Base-by-base conservation (phyloP, 106 monocot genomes). In the Cymbidium sinense region DNA sequence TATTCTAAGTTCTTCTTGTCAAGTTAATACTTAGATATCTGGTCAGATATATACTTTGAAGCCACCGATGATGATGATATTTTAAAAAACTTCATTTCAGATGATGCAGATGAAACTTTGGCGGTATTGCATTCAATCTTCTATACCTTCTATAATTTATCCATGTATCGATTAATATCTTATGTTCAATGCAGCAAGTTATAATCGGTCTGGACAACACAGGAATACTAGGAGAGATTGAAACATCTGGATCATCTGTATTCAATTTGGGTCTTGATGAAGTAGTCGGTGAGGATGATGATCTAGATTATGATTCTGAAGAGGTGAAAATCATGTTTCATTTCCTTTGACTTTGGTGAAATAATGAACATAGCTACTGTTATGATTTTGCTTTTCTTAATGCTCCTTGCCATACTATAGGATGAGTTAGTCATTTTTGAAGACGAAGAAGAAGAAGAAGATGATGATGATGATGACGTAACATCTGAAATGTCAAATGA, bases 21-120 rank as follows among this genome's bases (percentile, higher is more conserved):
- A 81, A 82, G 70, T 76, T 85, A 79, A 61, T 86, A 35, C 72
- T 73, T 84, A 73, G 34, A 64, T 76, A 70, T 93, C 44, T 89
- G 50, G 64, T 80, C 93, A 96, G 96, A 91, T 91, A 89, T 96
- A 36, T 93, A 93, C 78, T 93, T 96, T 78, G 87, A 85, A 79
- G 82, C 89, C 70, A 79, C 80, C 43, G 76, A 82, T 50, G 77
- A 96, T 29, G 88, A 96, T 33, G 87, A 86, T 70, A 70, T 89
- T 64, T 75, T 89, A 74, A 88, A 91, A 69, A 78, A 52, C 75
- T 77, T 86, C 44, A 86, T 83, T 76, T 78, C 77, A 23, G 89
- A 91, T 67, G 93, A 96, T 76, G 76, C 79, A 17, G 89, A 91
- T 72, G 93, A 96, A 79, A 87, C 85, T 72, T 81, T 89, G 70